Conservation (phyloP, 2,329 filamentous ascomycete species). For the Zymoseptoria passerinii region DNA sequence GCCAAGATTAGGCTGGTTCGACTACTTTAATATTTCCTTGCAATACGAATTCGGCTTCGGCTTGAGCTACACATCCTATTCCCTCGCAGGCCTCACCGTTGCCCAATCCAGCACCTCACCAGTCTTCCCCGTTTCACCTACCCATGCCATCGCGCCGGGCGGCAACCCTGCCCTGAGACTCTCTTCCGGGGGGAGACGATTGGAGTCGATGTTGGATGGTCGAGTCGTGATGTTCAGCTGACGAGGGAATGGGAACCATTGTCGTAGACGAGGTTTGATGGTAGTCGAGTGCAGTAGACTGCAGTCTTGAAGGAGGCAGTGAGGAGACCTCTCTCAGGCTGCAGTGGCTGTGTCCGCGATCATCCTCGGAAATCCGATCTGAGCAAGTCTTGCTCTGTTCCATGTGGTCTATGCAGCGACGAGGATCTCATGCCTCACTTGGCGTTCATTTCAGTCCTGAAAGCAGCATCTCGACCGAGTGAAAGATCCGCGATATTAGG, state of each 20-base stretch:
- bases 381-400: not conserved
- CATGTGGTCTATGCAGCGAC: not conserved
- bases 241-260: conserved; percentile 7
- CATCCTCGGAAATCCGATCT: not conserved
- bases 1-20: conserved; percentile 24
- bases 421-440: not conserved
- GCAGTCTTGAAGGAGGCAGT: not conserved
- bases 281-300: not conserved
- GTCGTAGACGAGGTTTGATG: not conserved
- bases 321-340: too few relatives aligned
- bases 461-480: not conserved
- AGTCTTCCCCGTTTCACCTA: not conserved
- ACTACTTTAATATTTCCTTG: conserved; percentile 34
- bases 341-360: too few relatives aligned
- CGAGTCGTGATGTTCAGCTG: conserved; percentile 29
- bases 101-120: not conserved
- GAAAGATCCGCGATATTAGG: not conserved
- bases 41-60: conserved; percentile 40
- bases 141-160: conserved; percentile 30
- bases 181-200: conserved; percentile 40
- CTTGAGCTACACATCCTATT: conserved; percentile 37
- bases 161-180: conserved; percentile 52
- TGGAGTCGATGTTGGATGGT: conserved; percentile 29
- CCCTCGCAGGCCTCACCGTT: conserved; percentile 21
- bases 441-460: not conserved